These are phyloP conservation scores for Elaeis guineensis DNA, from an alignment of 176 grass and related monocot genomes.

Conservation along the genomic window DNA sequence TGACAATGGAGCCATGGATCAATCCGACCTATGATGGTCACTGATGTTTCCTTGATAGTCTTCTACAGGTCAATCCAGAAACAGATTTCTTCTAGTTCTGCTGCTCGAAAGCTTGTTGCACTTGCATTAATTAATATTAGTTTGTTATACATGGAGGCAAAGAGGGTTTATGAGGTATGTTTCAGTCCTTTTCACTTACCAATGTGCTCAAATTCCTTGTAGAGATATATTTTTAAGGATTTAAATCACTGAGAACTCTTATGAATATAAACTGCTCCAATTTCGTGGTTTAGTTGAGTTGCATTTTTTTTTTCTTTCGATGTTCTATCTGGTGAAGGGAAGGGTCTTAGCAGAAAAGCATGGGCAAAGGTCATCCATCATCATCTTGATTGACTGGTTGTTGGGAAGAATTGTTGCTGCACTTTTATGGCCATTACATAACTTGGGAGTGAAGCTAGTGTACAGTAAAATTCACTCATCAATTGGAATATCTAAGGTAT, in stretches of 20 bases:
- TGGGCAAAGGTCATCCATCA: conserved; percentile 30
- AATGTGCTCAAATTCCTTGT: too few relatives aligned
- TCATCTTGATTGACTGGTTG: conserved; percentile 49
- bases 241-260: too few relatives aligned
- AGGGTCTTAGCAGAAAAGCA: conserved; percentile 49
- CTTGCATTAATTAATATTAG: conserved; percentile 74
- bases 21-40: not conserved
- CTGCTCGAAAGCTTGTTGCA: conserved; percentile 54
- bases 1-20: too few relatives aligned
- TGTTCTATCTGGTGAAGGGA: conserved; percentile 49
- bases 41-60: conserved; percentile 23
- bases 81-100: conserved; percentile 67
- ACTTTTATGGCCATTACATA: conserved; percentile 87
- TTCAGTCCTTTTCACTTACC: too few relatives aligned
- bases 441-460: conserved; percentile 61
- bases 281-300: too few relatives aligned
- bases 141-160: conserved; percentile 80
- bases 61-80: conserved; percentile 83
- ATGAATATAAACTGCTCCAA: too few relatives aligned
- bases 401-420: conserved; percentile 48
- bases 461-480: conserved; percentile 85
- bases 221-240: too few relatives aligned
- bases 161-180: conserved; percentile 61
- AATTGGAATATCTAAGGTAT: conserved; percentile 89
- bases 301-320: conserved; percentile 16